Evolutionary conservation across 2,329 filamentous ascomycete genomes (phyloP).

Genomic region (Cordyceps fumosorosea): DNA sequence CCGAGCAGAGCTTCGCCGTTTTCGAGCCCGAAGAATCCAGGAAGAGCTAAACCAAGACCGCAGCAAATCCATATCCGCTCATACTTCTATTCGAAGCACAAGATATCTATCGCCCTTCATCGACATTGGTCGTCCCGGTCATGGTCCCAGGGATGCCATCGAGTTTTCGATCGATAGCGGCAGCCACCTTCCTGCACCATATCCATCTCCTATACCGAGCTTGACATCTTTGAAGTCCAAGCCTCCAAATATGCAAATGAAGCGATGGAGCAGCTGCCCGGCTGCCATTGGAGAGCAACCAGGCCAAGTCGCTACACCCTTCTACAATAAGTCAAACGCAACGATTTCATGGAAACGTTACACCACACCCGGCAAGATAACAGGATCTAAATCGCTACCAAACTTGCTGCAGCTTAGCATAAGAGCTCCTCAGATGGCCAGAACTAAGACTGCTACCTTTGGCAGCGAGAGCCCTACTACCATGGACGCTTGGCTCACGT

Average conservation of each 20-base stretch:
- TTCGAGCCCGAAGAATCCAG: slow-evolving; percentile 51
- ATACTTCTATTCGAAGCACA: slow-evolving; percentile 21
- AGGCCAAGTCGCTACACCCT: background rate
- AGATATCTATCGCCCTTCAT: slow-evolving; percentile 21
- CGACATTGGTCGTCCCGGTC: slow-evolving; percentile 25
- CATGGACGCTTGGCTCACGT: slow-evolving; percentile 31
- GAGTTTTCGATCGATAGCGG: slow-evolving; percentile 33
- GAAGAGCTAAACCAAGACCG: slow-evolving; percentile 47
- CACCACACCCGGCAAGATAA: background rate
- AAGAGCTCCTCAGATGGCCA: background rate
- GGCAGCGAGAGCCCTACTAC: slow-evolving; percentile 27
- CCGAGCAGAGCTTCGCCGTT: slow-evolving; percentile 48
- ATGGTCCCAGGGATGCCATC: slow-evolving; percentile 43
- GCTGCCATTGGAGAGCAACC: background rate
- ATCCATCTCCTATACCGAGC: slow-evolving; percentile 16
- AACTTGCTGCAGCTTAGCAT: slow-evolving; percentile 1
- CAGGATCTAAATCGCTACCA: slow-evolving; percentile 1
- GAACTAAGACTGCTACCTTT: background rate
- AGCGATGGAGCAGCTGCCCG: slow-evolving; percentile 11
- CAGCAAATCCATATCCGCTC: slow-evolving; percentile 27
- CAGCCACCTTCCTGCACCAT: background rate
- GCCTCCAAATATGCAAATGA: slow-evolving; percentile 11
- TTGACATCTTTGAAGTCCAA: background rate
- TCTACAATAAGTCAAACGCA: background rate
- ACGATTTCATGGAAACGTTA: slow-evolving; percentile 9